Evolutionary conservation across 2,329 filamentous ascomycete genomes (phyloP).

Genomic region (Cladobotryum protrusum): DNA sequence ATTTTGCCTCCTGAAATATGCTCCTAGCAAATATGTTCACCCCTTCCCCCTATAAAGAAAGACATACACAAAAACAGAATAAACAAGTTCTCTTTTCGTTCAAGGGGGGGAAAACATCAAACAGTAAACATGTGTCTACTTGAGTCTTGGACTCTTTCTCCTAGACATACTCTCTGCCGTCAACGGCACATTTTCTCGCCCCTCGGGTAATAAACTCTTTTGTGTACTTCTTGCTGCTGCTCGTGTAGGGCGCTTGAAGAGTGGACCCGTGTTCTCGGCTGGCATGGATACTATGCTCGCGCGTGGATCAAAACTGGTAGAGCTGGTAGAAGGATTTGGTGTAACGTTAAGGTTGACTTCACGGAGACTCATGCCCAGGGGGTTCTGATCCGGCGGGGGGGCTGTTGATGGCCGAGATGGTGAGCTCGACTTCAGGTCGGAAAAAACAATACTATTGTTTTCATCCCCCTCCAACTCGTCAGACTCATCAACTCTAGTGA

Average conservation of each 20-base stretch:
- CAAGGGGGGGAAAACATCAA: neutral
- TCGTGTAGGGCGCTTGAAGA: conserved; percentile 41
- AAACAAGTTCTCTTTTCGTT: neutral
- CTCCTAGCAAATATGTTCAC: neutral
- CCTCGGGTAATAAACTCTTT: conserved; percentile 32
- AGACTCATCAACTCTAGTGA: conserved; percentile 34
- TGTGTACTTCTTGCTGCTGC: conserved; percentile 31
- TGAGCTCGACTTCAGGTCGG: conserved; percentile 30
- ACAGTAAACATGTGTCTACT: conserved; percentile 17
- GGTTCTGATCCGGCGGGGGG: conserved; percentile 23
- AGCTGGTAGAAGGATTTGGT: conserved; percentile 32
- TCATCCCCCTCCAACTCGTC: conserved; percentile 9
- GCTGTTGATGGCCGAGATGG: conserved; percentile 24
- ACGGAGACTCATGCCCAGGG: conserved; percentile 42
- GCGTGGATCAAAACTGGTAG: conserved; percentile 36
- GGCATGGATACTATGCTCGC: conserved; percentile 37
- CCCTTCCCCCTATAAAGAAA: neutral
- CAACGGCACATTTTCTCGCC: conserved; percentile 46
- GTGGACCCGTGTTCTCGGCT: conserved; percentile 38
- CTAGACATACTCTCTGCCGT: conserved; percentile 38
- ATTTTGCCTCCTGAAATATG: neutral
- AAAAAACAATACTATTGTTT: conserved; percentile 37
- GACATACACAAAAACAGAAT: neutral
- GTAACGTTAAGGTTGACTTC: conserved; percentile 50
- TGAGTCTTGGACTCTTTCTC: conserved; percentile 51